A percentile compares a stretch with the other conserved stretches of the same genome.
Conservation (phyloP, 2,329 filamentous ascomycete species). For the Byssothecium circinans region DNA sequence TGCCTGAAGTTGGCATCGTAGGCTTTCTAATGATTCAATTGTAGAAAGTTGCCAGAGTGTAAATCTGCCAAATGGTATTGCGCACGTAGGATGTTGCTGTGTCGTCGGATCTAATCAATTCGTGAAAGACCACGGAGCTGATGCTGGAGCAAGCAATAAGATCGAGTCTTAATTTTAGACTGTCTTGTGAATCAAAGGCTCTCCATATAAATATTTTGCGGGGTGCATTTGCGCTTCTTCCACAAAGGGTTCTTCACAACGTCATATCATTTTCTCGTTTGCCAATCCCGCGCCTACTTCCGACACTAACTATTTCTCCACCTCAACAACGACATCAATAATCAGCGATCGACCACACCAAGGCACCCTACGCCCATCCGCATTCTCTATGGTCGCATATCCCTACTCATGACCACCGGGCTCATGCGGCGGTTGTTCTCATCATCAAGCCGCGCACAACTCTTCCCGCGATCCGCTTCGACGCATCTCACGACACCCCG, state of each 20-base stretch:
- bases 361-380: constrained; percentile 10
- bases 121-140: background rate
- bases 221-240: background rate
- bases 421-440: constrained; percentile 51
- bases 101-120: background rate
- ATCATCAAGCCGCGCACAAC: constrained; percentile 44
- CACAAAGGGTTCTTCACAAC: background rate
- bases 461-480: constrained; percentile 20
- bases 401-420: constrained; percentile 46
- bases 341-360: background rate
- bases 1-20: constrained; percentile 35
- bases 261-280: constrained; percentile 12
- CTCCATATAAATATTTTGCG: background rate
- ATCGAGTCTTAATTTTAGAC: background rate
- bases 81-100: background rate
- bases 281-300: constrained; percentile 10
- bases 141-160: background rate
- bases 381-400: constrained; percentile 33
- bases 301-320: background rate
- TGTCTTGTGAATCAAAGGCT: background rate
- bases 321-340: constrained; percentile 2
- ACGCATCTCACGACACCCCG: constrained; percentile 29
- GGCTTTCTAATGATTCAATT: background rate
- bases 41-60: background rate
- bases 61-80: background rate